These are phyloP conservation scores for Trichomonascus vanleenenianus DNA, from an alignment of 805 yeast genomes.

Conservation along the genomic window DNA sequence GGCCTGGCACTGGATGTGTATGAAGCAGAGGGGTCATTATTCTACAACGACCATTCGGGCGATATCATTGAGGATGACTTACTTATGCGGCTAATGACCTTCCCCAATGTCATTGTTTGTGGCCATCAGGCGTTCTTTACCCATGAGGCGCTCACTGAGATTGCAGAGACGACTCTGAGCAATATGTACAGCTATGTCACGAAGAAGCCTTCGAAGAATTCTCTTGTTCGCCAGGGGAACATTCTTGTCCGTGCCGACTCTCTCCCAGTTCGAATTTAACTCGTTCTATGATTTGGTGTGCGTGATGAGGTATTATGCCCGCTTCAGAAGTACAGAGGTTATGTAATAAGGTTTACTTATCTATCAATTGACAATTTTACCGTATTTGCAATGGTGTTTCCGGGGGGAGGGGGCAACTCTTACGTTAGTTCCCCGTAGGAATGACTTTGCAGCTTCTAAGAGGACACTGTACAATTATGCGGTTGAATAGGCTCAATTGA, in stretches of 20 bases:
- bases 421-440: too few species aligned
- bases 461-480: too few species aligned
- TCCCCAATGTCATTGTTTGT: slow-evolving; percentile 24
- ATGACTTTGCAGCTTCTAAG: too few species aligned
- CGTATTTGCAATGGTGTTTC: too few species aligned
- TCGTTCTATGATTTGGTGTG: too few species aligned
- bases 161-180: slow-evolving; percentile 17
- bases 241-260: not conserved
- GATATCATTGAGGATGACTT: slow-evolving; percentile 22
- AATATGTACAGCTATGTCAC: slow-evolving; percentile 9
- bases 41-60: slow-evolving; percentile 21
- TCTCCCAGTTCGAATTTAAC: slow-evolving; percentile 9
- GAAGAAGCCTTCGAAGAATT: slow-evolving; percentile 1
- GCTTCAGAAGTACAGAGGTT: too few species aligned
- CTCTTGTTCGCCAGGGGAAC: slow-evolving; percentile 2
- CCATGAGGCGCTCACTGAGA: slow-evolving; percentile 19
- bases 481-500: too few species aligned
- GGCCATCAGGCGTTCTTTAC: slow-evolving; percentile 27
- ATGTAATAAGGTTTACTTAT: too few species aligned
- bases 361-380: too few species aligned
- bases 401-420: too few species aligned
- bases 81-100: slow-evolving; percentile 21
- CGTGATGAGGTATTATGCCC: too few species aligned
- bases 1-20: slow-evolving; percentile 45
- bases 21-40: slow-evolving; percentile 33